These are phyloP conservation scores for Aspergillus sp. DNA, from an alignment of 2,329 filamentous ascomycete genomes.

Conservation along the genomic window DNA sequence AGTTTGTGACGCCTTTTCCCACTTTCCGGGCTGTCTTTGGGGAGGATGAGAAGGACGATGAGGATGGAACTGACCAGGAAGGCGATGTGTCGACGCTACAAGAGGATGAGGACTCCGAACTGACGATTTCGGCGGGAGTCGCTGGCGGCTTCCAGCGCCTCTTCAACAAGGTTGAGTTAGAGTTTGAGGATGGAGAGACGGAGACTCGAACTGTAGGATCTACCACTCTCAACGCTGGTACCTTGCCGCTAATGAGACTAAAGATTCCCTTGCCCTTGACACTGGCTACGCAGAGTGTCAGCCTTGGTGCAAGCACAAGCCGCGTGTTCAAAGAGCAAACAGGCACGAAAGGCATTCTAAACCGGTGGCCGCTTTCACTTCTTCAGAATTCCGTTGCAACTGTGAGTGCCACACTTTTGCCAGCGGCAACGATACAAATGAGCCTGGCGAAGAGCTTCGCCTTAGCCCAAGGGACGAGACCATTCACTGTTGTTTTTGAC, in stretches of 20 bases:
- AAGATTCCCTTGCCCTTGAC: conserved; percentile 38
- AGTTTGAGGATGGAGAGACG: conserved; percentile 31
- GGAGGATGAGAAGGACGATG: conserved; percentile 25
- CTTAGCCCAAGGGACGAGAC: conserved; percentile 38
- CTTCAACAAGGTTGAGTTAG: conserved; percentile 28
- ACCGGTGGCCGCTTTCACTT: conserved; percentile 35
- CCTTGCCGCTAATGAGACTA: conserved; percentile 7
- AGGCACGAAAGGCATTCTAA: conserved; percentile 33
- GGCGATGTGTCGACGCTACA: conserved; percentile 1
- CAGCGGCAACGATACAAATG: conserved; percentile 34
- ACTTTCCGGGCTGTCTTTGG: conserved; percentile 28
- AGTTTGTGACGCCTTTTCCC: conserved; percentile 41
- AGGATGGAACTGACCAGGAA: conserved; percentile 19
- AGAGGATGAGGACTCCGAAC: conserved; percentile 24
- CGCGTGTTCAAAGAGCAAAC: conserved; percentile 35
- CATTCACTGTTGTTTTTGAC: conserved; percentile 37
- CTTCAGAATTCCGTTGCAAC: conserved; percentile 37
- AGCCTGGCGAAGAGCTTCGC: conserved; percentile 36
- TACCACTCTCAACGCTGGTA: neutral
- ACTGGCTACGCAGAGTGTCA: conserved; percentile 34
- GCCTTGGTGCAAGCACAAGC: conserved; percentile 37
- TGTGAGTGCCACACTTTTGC: conserved; percentile 37
- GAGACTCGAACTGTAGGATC: conserved; percentile 34
- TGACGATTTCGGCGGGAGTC: conserved; percentile 40
- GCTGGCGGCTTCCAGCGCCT: conserved; percentile 34